Evolutionary conservation across 2,329 filamentous ascomycete genomes (phyloP).

Genomic region (Meredithiella fracta): DNA sequence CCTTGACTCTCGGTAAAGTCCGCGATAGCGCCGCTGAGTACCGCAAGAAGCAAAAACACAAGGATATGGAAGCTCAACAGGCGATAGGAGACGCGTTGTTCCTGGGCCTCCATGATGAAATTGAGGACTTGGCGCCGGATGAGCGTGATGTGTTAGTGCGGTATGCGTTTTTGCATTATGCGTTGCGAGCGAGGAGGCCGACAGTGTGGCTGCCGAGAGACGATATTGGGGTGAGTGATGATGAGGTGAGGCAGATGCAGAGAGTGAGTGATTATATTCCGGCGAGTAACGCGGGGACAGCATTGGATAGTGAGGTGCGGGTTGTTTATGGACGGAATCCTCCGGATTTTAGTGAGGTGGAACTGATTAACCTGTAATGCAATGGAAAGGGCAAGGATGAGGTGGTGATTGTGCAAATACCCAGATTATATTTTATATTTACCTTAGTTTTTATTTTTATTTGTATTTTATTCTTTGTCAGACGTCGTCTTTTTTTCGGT

Average conservation of each 20-base stretch:
- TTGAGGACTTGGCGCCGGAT: slow-evolving; percentile 82
- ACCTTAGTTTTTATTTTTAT: slow-evolving; percentile 2
- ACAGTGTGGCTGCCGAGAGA: slow-evolving; percentile 91
- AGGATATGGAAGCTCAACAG: slow-evolving; percentile 55
- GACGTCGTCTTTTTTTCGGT: no score
- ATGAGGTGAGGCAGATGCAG: slow-evolving; percentile 69
- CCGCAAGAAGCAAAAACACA: slow-evolving; percentile 31
- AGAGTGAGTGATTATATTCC: slow-evolving; percentile 66
- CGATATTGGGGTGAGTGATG: slow-evolving; percentile 75
- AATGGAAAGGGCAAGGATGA: not conserved
- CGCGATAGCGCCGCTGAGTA: slow-evolving; percentile 28
- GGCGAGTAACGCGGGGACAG: slow-evolving; percentile 87
- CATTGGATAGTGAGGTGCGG: slow-evolving; percentile 64
- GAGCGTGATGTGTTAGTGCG: slow-evolving; percentile 74
- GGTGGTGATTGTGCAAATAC: not conserved
- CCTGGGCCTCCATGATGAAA: slow-evolving; percentile 74
- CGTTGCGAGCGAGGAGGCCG: slow-evolving; percentile 66
- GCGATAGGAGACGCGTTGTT: slow-evolving; percentile 69
- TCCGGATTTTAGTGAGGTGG: slow-evolving; percentile 76
- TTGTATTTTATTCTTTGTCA: not conserved
- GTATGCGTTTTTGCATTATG: slow-evolving; percentile 80
- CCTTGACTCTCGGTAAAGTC: slow-evolving; percentile 12
- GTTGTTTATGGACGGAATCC: slow-evolving; percentile 75
- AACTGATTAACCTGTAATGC: slow-evolving; percentile 63
- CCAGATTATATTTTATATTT: not conserved